phyloP scores from a whole-genome alignment of 768 basidiomycete species.

The Pleurotus citrinopileatus region DNA sequence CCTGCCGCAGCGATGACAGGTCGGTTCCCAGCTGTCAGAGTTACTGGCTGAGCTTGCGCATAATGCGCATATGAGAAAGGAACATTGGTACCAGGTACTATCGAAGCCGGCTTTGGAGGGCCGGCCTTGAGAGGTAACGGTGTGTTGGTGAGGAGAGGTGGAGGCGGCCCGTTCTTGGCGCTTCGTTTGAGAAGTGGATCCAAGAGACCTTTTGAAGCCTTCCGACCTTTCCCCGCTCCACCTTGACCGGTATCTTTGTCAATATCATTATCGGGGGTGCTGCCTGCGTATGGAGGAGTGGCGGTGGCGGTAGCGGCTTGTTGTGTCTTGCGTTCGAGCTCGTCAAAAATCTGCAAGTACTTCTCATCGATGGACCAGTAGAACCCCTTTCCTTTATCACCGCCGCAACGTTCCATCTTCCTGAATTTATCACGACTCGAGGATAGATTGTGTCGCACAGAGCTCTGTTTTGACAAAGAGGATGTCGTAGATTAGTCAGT shows the following conservation, averaged over 20 bases:
- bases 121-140: slow-evolving; percentile 58
- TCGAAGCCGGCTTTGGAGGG: slow-evolving; percentile 19
- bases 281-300: slow-evolving; percentile 12
- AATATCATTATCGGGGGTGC: not conserved
- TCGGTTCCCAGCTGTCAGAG: slow-evolving; percentile 1
- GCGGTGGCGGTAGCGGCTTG: slow-evolving; percentile 31
- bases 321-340: slow-evolving; percentile 60
- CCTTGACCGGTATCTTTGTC: slow-evolving; percentile 23
- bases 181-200: slow-evolving; percentile 72
- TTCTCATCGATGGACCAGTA: slow-evolving; percentile 90
- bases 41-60: slow-evolving; percentile 10
- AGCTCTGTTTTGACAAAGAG: slow-evolving; percentile 55
- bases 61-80: slow-evolving; percentile 12
- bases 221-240: slow-evolving; percentile 29
- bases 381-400: slow-evolving; percentile 88
- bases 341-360: slow-evolving; percentile 63
- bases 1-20: slow-evolving; percentile 2
- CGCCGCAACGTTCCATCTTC: slow-evolving; percentile 82
- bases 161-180: slow-evolving; percentile 61
- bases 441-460: slow-evolving; percentile 93
- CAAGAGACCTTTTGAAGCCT: slow-evolving; percentile 45
- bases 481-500: slow-evolving; percentile 1
- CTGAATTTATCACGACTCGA: slow-evolving; percentile 82
- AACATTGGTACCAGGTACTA: slow-evolving; percentile 18
- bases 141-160: slow-evolving; percentile 67